Evolutionary conservation across 805 yeast species (phyloP).

Genomic region (Wickerhamomyces strasburgensis): DNA sequence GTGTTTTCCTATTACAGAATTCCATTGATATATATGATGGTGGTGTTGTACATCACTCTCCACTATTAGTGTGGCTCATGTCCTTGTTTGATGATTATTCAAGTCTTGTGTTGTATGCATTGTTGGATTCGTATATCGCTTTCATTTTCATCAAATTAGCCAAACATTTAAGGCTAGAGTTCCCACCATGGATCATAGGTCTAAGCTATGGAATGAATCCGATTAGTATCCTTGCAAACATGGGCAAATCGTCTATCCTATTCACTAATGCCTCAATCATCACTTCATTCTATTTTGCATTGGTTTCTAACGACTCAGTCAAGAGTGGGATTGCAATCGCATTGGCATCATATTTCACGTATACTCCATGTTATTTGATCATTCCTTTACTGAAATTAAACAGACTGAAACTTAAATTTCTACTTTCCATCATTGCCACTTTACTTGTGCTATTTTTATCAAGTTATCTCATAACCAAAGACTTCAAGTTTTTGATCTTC

Average conservation of each 20-base stretch:
- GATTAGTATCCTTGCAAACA: conserved; percentile 57
- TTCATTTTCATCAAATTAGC: conserved; percentile 47
- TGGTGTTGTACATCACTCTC: conserved; percentile 83
- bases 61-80: conserved; percentile 55
- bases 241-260: conserved; percentile 61
- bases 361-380: conserved; percentile 55
- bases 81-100: conserved; percentile 15
- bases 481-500: conserved; percentile 43
- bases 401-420: conserved; percentile 21
- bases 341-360: conserved; percentile 57
- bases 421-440: conserved; percentile 25
- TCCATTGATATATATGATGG: conserved; percentile 71
- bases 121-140: conserved; percentile 56
- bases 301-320: conserved; percentile 31
- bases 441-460: conserved; percentile 27
- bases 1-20: conserved; percentile 54
- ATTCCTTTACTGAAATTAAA: conserved; percentile 44
- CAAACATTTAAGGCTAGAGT: conserved; percentile 23
- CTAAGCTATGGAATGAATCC: conserved; percentile 78
- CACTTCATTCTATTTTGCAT: conserved; percentile 40
- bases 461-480: conserved; percentile 37
- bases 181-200: conserved; percentile 44
- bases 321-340: conserved; percentile 52
- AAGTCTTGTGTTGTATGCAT: conserved; percentile 41
- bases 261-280: conserved; percentile 58